phyloP scores from a whole-genome alignment of 345 rosid genomes.

The Microcos paniculata region DNA sequence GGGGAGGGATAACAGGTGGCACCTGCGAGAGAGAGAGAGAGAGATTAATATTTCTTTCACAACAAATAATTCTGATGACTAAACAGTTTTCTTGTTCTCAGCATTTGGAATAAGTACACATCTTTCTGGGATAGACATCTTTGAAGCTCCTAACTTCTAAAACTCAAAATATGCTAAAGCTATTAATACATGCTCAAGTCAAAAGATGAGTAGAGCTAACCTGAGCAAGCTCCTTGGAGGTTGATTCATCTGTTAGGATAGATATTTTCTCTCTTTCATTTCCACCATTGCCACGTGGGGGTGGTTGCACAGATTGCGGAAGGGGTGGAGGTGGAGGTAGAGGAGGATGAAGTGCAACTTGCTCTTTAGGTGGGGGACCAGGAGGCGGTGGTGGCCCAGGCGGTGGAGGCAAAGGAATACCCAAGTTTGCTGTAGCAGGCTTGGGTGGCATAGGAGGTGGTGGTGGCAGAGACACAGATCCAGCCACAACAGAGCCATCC shows the following conservation, averaged over 20 bases:
- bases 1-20: constrained; percentile 48
- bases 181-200: neutral
- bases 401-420: constrained; percentile 59
- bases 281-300: constrained; percentile 55
- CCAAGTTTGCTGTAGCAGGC: constrained; percentile 38
- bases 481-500: constrained; percentile 42
- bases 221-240: constrained; percentile 47
- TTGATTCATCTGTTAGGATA: constrained; percentile 40
- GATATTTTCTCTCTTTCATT: constrained; percentile 41
- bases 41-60: neutral
- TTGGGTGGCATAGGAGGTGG: constrained; percentile 89
- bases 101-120: neutral
- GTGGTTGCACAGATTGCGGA: constrained; percentile 56
- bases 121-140: neutral
- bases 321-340: constrained; percentile 74
- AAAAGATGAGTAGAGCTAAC: constrained; percentile 31
- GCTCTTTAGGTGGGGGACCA: constrained; percentile 83
- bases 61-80: neutral
- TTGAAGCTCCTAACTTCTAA: neutral
- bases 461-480: constrained; percentile 81
- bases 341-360: constrained; percentile 39
- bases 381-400: constrained; percentile 89
- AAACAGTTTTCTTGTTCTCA: neutral
- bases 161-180: neutral
- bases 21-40: constrained; percentile 35